These are phyloP conservation scores for Nematodospora anomalae DNA, from an alignment of 1,139 yeast species.

Conservation along the genomic window DNA sequence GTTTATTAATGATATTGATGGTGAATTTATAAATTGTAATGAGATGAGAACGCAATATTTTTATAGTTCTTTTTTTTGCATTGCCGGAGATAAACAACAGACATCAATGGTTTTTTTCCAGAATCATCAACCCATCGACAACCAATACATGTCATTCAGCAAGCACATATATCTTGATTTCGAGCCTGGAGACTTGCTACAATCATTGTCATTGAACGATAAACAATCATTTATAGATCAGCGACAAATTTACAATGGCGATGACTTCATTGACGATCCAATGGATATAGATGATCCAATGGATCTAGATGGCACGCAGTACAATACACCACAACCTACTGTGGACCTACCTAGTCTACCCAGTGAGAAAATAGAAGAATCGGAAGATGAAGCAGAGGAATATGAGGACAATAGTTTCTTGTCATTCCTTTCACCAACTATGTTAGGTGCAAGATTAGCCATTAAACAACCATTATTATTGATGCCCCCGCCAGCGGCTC, in stretches of 20 bases:
- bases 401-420: conserved; percentile 12
- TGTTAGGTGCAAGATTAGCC: conserved; percentile 42
- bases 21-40: background rate
- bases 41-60: conserved; percentile 7
- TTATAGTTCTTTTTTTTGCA: conserved; percentile 1
- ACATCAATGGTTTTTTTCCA: too few relatives aligned
- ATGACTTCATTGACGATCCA: conserved; percentile 12
- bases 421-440: conserved; percentile 34
- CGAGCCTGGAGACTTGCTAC: conserved; percentile 25
- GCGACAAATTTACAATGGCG: conserved; percentile 3
- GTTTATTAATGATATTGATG: conserved; percentile 3
- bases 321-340: conserved; percentile 2
- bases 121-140: too few relatives aligned
- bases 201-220: conserved; percentile 30
- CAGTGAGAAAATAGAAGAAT: conserved; percentile 1
- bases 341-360: background rate
- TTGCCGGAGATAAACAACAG: too few relatives aligned
- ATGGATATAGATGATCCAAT: conserved; percentile 20
- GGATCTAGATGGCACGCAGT: conserved; percentile 5
- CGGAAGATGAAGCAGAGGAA: conserved; percentile 5
- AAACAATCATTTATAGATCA: conserved; percentile 1
- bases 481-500: conserved; percentile 24
- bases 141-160: conserved; percentile 3
- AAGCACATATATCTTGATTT: conserved; percentile 17
- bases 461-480: conserved; percentile 25